Conservation (phyloP, 2,329 filamentous ascomycete species). For the Diaporthe citrichinensis region DNA sequence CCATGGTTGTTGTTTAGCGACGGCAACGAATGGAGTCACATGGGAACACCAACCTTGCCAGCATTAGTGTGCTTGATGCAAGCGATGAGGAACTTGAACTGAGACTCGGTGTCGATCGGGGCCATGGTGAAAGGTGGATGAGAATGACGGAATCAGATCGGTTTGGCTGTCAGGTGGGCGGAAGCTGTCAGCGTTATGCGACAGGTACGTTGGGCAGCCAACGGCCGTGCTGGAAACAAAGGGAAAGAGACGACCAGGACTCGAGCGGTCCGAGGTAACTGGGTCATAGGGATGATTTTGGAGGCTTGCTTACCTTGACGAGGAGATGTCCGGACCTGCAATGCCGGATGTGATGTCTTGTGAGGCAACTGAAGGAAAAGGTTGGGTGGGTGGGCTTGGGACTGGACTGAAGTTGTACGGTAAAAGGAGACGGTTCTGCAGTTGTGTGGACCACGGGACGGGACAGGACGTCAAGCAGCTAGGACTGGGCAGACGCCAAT, state of each 20-base stretch:
- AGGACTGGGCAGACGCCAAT: background rate
- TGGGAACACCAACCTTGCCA: conserved; percentile 66
- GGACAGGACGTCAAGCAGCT: background rate
- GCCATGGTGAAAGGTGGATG: conserved; percentile 59
- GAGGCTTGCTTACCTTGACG: background rate
- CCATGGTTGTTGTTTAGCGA: conserved; percentile 40
- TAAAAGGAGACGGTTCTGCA: background rate
- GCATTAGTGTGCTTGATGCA: conserved; percentile 74
- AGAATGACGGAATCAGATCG: conserved; percentile 29
- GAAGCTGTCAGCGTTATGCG: conserved; percentile 11
- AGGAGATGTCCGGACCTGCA: background rate
- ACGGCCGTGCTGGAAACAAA: background rate
- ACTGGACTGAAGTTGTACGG: background rate
- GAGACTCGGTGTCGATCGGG: conserved; percentile 64
- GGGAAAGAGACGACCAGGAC: background rate
- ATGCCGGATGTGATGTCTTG: background rate
- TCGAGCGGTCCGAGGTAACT: no score
- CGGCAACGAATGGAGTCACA: background rate
- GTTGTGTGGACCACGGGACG: conserved; percentile 1
- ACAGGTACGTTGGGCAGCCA: background rate
- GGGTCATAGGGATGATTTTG: background rate
- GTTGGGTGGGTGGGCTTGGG: background rate
- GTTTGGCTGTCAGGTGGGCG: conserved; percentile 26
- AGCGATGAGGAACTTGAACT: conserved; percentile 75
- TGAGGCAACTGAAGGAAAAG: background rate